A percentile compares a stretch with the other conserved stretches of the same genome.
Evolutionary conservation across 805 yeast genomes (phyloP).

Genomic region (Spathaspora gorwiae): DNA sequence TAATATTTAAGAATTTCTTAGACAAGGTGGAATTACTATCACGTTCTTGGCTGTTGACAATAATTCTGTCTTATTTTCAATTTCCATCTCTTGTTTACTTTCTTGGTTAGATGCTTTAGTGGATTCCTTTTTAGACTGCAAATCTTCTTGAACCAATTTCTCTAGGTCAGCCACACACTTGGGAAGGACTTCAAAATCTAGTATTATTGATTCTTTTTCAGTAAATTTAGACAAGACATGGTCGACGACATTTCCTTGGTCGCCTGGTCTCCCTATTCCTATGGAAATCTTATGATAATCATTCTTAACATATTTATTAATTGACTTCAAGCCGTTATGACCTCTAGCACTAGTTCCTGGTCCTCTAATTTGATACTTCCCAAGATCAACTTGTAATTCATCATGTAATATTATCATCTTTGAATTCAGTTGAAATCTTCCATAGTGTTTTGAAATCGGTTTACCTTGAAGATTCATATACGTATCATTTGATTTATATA

Average conservation of each 20-base stretch:
- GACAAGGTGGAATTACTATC: too few species aligned
- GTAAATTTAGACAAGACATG: constrained; percentile 57
- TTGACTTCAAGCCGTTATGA: constrained; percentile 75
- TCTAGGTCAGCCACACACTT: constrained; percentile 34
- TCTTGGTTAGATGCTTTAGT: too few species aligned
- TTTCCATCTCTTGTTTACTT: too few species aligned
- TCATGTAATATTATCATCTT: constrained; percentile 66
- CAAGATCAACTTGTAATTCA: constrained; percentile 64
- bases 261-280: constrained; percentile 70
- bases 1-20: too few species aligned
- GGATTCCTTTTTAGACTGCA: constrained; percentile 5
- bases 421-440: constrained; percentile 13
- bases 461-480: constrained; percentile 72
- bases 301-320: constrained; percentile 37
- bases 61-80: too few species aligned
- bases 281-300: constrained; percentile 63
- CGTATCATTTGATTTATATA: constrained; percentile 47
- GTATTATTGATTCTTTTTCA: constrained; percentile 36
- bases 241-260: constrained; percentile 46
- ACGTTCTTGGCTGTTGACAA: too few species aligned
- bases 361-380: constrained; percentile 58
- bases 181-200: constrained; percentile 40
- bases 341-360: constrained; percentile 68
- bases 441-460: constrained; percentile 49
- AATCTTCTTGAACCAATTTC: constrained; percentile 14